Base-by-base conservation (phyloP, 331 rosid genomes). In the Rosa hybrid region DNA sequence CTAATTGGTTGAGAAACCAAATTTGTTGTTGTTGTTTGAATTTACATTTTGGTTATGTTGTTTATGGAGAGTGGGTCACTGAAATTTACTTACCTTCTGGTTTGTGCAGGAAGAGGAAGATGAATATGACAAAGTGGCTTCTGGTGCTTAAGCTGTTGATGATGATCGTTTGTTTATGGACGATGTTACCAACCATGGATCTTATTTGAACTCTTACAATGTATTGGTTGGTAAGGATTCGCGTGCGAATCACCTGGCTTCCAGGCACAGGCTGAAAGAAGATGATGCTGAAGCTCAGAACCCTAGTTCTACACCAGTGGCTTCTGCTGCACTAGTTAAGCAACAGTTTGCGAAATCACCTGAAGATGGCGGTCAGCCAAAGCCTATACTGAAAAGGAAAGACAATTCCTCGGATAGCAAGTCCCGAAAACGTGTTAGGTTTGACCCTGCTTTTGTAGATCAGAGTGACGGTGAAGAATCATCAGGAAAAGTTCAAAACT, bases 61-160 rank as follows among this genome's bases (percentile, higher is more conserved):
- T 10, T 62, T 62, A 13, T 25, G 44, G n/a, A 14, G 7, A 16
- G 18, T 75, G 68, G 21, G 12, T 20, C 5, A 21, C 3, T 74
- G 68, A 74, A 18, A 7, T n/a, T 56, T 6, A 16, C 4, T 76
- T 6, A 12, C 6, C 4, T 2, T 68, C n/a, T 77, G 21, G 16
- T 38, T 48, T 23, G 38, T 70, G 57, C 77, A 85, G 88, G 85
- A 81, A 4, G 88, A 78, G 83, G 88, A 85, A 64, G 88, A 85
- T 70, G 88, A 81, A 27, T 85, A 16, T 68, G 88, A 85, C 73
- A 85, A 81, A 62, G 83, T 85, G 64, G 88, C 85, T 53, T 34
- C 51, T 1, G 88, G 85, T 7, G 72, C 79, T 21, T 85, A 78
- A 44, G 69, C 50, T 71, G 48, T 4, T 0, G 81, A 75, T 16